Evolutionary conservation across 495 filamentous ascomycete species (phyloP).

Genomic region (Aspergillus cavernicola): DNA sequence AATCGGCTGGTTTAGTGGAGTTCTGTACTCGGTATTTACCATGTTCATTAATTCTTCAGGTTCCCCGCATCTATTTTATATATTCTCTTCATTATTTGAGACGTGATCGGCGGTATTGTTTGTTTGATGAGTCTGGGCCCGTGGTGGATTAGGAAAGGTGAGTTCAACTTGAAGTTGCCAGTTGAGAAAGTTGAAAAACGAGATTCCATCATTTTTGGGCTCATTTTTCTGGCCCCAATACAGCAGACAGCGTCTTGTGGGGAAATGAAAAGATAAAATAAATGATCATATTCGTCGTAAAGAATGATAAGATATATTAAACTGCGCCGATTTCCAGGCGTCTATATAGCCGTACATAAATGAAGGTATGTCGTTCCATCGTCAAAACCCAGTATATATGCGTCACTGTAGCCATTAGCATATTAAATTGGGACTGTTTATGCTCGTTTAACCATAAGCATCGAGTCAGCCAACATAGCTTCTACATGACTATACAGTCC

Average conservation of each 20-base stretch:
- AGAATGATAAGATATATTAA: slow-evolving; percentile 9
- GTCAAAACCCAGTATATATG: slow-evolving; percentile 4
- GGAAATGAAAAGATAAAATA: neutral
- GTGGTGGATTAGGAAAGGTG: slow-evolving; percentile 12
- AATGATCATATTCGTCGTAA: neutral
- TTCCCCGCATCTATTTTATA: neutral
- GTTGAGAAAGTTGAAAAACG: neutral
- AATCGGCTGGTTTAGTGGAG: neutral
- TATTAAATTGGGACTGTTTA: neutral
- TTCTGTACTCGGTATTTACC: no score
- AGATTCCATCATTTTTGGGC: no score
- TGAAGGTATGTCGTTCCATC: slow-evolving; percentile 13
- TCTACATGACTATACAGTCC: slow-evolving; percentile 47
- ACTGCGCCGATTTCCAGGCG: slow-evolving; percentile 1
- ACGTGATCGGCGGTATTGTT: neutral
- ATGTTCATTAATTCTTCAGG: neutral
- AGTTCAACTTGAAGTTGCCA: neutral
- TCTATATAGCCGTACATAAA: slow-evolving; percentile 17
- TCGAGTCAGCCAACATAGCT: neutral
- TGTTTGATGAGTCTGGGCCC: neutral
- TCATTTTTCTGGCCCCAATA: no score
- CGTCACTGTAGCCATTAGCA: neutral
- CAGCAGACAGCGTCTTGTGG: no score
- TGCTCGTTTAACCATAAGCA: neutral
- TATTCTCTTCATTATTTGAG: neutral